Base-by-base conservation (phyloP, 2,329 filamentous ascomycete genomes). In the Arthrobotrys pseudoclavata region DNA sequence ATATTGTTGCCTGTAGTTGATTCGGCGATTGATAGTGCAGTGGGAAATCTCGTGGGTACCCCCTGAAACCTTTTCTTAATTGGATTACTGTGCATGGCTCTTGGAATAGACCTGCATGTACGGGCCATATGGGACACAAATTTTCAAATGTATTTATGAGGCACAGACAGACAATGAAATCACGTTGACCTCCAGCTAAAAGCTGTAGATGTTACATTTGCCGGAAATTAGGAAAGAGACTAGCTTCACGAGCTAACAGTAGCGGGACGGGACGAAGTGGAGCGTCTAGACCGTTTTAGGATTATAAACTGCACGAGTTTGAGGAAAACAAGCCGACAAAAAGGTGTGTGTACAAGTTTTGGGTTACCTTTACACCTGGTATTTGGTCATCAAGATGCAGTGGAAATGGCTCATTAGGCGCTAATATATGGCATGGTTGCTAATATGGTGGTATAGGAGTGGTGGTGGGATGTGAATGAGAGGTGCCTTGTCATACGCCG, bases 381-480 rank as follows among this genome's bases (percentile, higher is more conserved):
- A 31, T 31, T 53, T 53, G 50, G 50, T 53, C 50, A 53, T 34
- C 15, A 34, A 29, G 26, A 20, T 53, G 50, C 15, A 20, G 29
- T 31, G 26, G 34, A 52, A 53, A 53, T 53, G 26, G 50, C 50
- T 53, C 50, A 53, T 53, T 53, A 53, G 50, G 24, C 50, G 50
- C 24, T 9, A n/a, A 13, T 15, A 7, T 26, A 29, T 24, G 10
- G 9, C 4, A 20, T 53, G 50, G n/a, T 53, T 53, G 15, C 13
- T 18, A 31, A 53, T 31, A 53, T 29, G 3, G 50, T 53, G 24
- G 26, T n/a, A 5, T 20, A 24, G 1, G 15, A n/a, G 37, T 40
- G 37, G 37, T 31, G 29, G 29, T 31, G 34, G 34, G 37, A n/a
- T 40, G 37, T 9, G 2, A 40, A 40, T 40, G 10, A 12, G 37